A percentile compares a stretch with the other conserved stretches of the same genome.
Evolutionary conservation across 805 yeast genomes (phyloP).

Genomic region (Candida odintsovae): DNA sequence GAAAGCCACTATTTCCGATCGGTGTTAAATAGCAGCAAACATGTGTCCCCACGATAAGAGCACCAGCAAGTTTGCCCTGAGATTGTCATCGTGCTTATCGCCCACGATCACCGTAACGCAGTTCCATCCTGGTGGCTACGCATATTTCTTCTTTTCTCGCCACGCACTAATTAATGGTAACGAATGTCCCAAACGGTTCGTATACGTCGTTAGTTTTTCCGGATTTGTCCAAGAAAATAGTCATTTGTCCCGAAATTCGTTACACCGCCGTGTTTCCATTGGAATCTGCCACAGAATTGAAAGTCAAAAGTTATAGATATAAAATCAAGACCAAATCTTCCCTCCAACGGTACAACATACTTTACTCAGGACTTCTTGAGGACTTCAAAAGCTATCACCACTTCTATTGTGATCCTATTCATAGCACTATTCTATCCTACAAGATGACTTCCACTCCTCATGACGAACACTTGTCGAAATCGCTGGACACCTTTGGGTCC

Average conservation of each 20-base stretch:
- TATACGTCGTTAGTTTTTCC: not conserved
- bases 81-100: too few species aligned
- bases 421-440: not conserved
- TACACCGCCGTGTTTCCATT: too few species aligned
- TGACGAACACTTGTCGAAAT: conserved; percentile 13
- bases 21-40: too few species aligned
- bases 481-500: conserved; percentile 30
- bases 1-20: not conserved
- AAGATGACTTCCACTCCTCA: conserved; percentile 6
- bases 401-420: not conserved
- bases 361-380: too few species aligned
- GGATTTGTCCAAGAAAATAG: not conserved
- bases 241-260: not conserved
- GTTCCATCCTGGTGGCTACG: too few species aligned
- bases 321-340: not conserved
- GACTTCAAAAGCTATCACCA: not conserved
- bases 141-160: not conserved
- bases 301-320: not conserved
- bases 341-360: not conserved
- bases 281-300: not conserved
- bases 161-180: too few species aligned
- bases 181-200: not conserved
- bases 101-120: too few species aligned
- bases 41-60: too few species aligned
- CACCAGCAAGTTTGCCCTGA: too few species aligned